Conservation (phyloP, 192 early-diverging fungal genomes). For the Coemansia sp. region DNA sequence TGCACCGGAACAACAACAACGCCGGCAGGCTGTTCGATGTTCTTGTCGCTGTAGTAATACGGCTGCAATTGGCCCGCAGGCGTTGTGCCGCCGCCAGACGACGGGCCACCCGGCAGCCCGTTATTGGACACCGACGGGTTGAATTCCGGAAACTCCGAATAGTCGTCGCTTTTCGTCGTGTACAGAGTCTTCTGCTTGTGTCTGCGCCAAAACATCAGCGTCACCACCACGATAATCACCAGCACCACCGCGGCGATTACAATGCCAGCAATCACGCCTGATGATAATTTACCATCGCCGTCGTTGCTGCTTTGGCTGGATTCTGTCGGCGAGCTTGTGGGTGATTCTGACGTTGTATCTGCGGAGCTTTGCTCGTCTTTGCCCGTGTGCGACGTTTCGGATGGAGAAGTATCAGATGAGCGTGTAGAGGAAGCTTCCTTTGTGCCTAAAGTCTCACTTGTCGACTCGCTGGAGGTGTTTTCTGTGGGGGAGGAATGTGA, state of each 20-base stretch:
- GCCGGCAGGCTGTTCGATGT: background rate
- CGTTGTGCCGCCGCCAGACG: background rate
- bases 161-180: constrained; percentile 34
- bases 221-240: constrained; percentile 11
- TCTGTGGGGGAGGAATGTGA: background rate
- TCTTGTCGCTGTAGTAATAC: constrained; percentile 17
- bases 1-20: background rate
- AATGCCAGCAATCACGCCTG: constrained; percentile 42
- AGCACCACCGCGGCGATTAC: constrained; percentile 28
- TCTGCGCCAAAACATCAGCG: constrained; percentile 49
- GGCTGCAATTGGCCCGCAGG: background rate
- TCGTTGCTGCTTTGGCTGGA: background rate
- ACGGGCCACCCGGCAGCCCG: background rate
- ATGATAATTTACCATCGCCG: constrained; percentile 14
- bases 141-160: constrained; percentile 48
- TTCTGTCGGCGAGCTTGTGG: background rate
- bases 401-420: no score
- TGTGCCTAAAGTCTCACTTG: no score
- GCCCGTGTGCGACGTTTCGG: no score
- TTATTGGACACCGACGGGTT: constrained; percentile 36
- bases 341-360: background rate
- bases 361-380: no score
- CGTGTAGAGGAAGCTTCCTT: no score
- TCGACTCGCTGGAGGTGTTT: no score
- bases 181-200: constrained; percentile 43